These are phyloP conservation scores for Agaricus sinodeliciosus DNA, from an alignment of 768 basidiomycete species.

Conservation along the genomic window DNA sequence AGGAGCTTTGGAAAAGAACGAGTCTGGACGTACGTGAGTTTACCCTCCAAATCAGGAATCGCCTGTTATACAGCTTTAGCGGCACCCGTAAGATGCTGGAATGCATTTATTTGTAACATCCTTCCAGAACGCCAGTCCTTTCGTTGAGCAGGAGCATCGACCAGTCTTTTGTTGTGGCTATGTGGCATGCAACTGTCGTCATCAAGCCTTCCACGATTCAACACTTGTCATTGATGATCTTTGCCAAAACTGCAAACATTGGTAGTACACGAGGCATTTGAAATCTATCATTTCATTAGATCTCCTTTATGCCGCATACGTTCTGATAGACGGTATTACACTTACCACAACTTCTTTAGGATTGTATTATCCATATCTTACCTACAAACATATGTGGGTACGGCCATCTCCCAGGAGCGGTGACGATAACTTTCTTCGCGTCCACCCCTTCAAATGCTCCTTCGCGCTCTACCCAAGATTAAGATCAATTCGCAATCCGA, in stretches of 20 bases:
- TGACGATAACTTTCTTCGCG: constrained; percentile 99
- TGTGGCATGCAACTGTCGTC: constrained; percentile 98
- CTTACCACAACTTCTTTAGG: constrained; percentile 55
- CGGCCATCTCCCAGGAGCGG: constrained; percentile 89
- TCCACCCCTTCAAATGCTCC: constrained; percentile 88
- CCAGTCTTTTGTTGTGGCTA: constrained; percentile 93
- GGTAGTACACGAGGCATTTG: constrained; percentile 99
- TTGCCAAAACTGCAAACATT: constrained; percentile 98
- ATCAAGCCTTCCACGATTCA: constrained; percentile 96
- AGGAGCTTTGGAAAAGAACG: not conserved
- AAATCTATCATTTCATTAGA: constrained; percentile 48
- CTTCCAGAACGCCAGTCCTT: constrained; percentile 95
- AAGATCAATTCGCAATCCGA: not conserved
- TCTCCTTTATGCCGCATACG: not conserved
- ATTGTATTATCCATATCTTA: constrained; percentile 89
- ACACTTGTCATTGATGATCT: constrained; percentile 96
- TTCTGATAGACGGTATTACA: not conserved
- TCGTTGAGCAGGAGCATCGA: constrained; percentile 87
- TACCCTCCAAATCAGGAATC: constrained; percentile 87
- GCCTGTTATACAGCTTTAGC: constrained; percentile 96
- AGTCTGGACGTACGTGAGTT: constrained; percentile 66
- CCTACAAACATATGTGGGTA: constrained; percentile 89
- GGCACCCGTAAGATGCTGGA: constrained; percentile 91
- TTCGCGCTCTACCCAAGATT: constrained; percentile 49
- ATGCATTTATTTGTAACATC: constrained; percentile 92